Evolutionary conservation across 768 basidiomycete species (phyloP).

Genomic region (Russula abietina): DNA sequence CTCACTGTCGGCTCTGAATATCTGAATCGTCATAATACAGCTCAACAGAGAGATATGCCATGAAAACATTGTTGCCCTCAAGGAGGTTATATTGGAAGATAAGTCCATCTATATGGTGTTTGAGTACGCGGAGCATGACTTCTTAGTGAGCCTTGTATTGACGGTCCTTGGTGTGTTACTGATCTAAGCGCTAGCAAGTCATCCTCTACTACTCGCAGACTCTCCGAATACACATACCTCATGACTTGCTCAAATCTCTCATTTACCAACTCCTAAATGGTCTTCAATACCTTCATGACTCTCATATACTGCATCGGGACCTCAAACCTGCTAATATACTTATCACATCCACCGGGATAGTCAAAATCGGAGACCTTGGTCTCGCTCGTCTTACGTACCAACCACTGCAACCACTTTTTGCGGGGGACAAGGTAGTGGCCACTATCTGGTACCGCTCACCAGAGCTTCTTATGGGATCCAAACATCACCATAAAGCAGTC

Average conservation of each 20-base stretch:
- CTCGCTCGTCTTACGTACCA: constrained; percentile 87
- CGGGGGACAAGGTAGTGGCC: constrained; percentile 96
- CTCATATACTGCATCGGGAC: constrained; percentile 94
- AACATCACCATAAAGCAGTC: constrained; percentile 95
- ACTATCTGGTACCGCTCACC: constrained; percentile 99
- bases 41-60: constrained; percentile 86
- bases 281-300: constrained; percentile 88
- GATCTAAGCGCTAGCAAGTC: constrained; percentile 65
- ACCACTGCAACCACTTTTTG: constrained; percentile 85
- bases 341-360: constrained; percentile 78
- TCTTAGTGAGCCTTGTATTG: constrained; percentile 55
- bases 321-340: constrained; percentile 99
- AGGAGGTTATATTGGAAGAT: constrained; percentile 95
- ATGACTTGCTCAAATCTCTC: constrained; percentile 83
- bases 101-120: constrained; percentile 99
- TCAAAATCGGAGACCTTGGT: constrained; percentile 98
- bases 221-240: constrained; percentile 67
- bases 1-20: neutral
- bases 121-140: constrained; percentile 98
- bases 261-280: constrained; percentile 94
- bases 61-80: constrained; percentile 84
- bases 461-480: constrained; percentile 91
- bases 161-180: neutral
- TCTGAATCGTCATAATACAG: constrained; percentile 41
- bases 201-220: constrained; percentile 97